Conservation (phyloP, 2,329 filamentous ascomycete species). For the Hypomyces rosellus region DNA sequence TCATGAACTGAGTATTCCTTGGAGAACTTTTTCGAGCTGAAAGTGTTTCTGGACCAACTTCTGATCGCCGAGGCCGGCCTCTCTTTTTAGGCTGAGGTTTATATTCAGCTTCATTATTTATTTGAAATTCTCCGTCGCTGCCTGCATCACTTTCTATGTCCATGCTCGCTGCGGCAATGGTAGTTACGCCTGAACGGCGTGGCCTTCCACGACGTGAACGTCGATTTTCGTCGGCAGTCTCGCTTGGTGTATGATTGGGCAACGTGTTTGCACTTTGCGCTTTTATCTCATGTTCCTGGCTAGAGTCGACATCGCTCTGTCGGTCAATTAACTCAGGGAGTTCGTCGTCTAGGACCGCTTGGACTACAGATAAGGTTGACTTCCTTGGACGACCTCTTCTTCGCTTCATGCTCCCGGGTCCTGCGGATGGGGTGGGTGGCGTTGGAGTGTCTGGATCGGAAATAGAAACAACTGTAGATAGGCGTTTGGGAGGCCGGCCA, state of each 20-base stretch:
- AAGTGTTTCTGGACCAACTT: slow-evolving; percentile 7
- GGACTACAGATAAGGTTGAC: slow-evolving; percentile 8
- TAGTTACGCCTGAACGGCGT: slow-evolving; percentile 21
- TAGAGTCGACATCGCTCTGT: slow-evolving; percentile 1
- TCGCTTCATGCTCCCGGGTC: slow-evolving; percentile 11
- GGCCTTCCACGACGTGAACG: slow-evolving; percentile 17
- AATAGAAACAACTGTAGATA: slow-evolving; percentile 7
- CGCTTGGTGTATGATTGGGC: slow-evolving; percentile 1
- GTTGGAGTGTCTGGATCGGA: slow-evolving; percentile 1
- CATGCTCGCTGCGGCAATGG: slow-evolving; percentile 16
- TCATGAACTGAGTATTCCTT: slow-evolving; percentile 36
- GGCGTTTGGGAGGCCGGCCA: slow-evolving; percentile 28
- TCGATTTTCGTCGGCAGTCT: slow-evolving; percentile 1
- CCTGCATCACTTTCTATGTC: slow-evolving; percentile 1
- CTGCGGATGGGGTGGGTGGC: slow-evolving; percentile 2
- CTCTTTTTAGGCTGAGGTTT: slow-evolving; percentile 5
- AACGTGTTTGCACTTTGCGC: slow-evolving; percentile 15
- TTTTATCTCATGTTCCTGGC: slow-evolving; percentile 14
- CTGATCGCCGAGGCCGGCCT: slow-evolving; percentile 21
- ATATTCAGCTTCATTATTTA: not conserved
- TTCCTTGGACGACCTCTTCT: slow-evolving; percentile 25
- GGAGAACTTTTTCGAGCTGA: slow-evolving; percentile 9
- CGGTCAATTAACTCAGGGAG: not conserved
- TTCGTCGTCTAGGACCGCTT: not conserved
- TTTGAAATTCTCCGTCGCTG: not conserved